Percentiles rank a stretch among this genome's conserved stretches.
Conservation (phyloP, 129 eudicot genomes). For the Glebionis coronaria region DNA sequence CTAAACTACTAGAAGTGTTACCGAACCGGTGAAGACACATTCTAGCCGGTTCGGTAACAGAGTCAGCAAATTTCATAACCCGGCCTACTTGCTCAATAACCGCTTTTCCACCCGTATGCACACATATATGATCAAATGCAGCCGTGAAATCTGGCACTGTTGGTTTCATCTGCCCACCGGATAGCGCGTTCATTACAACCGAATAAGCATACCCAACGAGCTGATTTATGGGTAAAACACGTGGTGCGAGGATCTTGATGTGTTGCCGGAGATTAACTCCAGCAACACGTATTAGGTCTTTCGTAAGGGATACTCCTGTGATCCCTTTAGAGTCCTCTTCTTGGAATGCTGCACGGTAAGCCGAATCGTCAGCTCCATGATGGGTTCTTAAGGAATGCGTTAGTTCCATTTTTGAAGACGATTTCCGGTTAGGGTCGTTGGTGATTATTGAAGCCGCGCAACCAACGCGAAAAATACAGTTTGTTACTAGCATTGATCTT, state of each 20-base stretch:
- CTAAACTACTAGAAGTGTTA: constrained; percentile 77
- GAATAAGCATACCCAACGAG: constrained; percentile 41
- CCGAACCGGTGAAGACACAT: constrained; percentile 80
- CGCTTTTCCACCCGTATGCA: constrained; percentile 91
- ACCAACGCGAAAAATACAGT: constrained; percentile 82
- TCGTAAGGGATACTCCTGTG: constrained; percentile 66
- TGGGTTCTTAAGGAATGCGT: constrained; percentile 66
- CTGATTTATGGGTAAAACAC: constrained; percentile 64
- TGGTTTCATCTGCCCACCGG: constrained; percentile 44
- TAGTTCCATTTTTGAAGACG: constrained; percentile 56
- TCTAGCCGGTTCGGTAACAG: constrained; percentile 74
- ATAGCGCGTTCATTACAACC: not conserved
- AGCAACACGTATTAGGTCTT: constrained; percentile 71
- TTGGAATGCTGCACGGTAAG: constrained; percentile 66
- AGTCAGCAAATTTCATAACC: constrained; percentile 43
- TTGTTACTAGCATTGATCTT: constrained; percentile 68
- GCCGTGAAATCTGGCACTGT: constrained; percentile 63
- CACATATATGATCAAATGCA: constrained; percentile 72
- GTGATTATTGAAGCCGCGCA: constrained; percentile 64
- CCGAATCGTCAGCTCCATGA: constrained; percentile 59
- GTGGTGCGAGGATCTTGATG: constrained; percentile 56
- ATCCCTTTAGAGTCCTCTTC: constrained; percentile 70
- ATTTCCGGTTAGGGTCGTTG: constrained; percentile 44
- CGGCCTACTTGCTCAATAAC: constrained; percentile 69
- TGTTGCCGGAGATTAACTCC: constrained; percentile 51